Percentiles rank a stretch among this genome's conserved stretches.
These are phyloP conservation scores for Colletotrichum salicis DNA, from an alignment of 2,329 filamentous ascomycete genomes.

Conservation along the genomic window DNA sequence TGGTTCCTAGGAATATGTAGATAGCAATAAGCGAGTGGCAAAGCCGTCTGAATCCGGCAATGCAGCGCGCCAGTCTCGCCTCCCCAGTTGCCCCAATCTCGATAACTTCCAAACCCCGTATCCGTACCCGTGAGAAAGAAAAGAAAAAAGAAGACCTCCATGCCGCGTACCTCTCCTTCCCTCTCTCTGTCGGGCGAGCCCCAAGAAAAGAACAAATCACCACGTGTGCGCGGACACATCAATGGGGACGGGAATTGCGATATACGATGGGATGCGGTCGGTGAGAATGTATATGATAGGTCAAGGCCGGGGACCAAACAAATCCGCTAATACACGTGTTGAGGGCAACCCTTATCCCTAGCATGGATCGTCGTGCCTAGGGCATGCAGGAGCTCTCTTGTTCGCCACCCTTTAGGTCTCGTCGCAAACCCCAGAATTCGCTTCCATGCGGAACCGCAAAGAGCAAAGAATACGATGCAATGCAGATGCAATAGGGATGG, in stretches of 20 bases:
- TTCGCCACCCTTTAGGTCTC: slow-evolving; percentile 14
- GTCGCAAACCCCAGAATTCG: background rate
- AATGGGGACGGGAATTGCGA: background rate
- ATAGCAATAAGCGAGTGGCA: background rate
- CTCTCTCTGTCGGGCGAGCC: background rate
- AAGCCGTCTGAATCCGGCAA: background rate
- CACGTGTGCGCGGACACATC: background rate
- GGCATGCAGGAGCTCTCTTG: background rate
- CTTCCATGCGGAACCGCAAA: background rate
- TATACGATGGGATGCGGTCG: slow-evolving; percentile 5
- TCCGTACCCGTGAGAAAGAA: background rate
- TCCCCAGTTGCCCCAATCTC: background rate
- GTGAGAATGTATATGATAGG: slow-evolving; percentile 15
- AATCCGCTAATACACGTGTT: background rate
- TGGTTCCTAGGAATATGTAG: background rate
- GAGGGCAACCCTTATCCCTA: background rate
- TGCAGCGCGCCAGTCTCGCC: background rate
- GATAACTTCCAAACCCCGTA: background rate
- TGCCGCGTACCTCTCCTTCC: background rate
- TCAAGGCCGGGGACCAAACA: background rate
- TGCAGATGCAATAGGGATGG: background rate
- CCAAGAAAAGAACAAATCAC: background rate
- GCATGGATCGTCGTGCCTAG: slow-evolving; percentile 1
- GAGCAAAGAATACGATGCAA: background rate
- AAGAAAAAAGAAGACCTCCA: background rate